These are phyloP conservation scores for Rhizoclosmatium hyalinum DNA, from an alignment of 371 early-diverging fungal species.

Conservation along the genomic window DNA sequence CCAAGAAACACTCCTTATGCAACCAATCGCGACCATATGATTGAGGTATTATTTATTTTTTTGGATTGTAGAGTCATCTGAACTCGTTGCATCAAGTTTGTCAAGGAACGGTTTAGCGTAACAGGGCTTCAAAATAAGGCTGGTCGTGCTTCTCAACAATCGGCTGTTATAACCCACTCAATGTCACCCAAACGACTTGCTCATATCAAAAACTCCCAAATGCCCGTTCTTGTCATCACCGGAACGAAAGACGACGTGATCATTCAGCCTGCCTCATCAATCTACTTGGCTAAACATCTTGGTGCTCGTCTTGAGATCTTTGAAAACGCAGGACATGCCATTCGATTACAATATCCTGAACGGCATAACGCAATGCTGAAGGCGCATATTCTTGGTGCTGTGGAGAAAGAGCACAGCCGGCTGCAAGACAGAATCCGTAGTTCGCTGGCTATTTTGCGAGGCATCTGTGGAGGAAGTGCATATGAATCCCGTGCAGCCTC, in stretches of 20 bases:
- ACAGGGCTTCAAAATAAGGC: constrained; percentile 40
- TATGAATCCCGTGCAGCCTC: constrained; percentile 10
- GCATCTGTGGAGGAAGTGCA: constrained; percentile 2
- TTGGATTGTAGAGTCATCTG: not conserved
- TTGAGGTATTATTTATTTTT: constrained; percentile 19
- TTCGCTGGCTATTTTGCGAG: constrained; percentile 9
- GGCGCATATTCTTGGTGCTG: constrained; percentile 30
- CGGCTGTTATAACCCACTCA: constrained; percentile 44
- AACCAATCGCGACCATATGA: constrained; percentile 41
- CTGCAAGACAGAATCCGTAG: constrained; percentile 2
- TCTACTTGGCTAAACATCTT: constrained; percentile 39
- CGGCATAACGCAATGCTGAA: constrained; percentile 38
- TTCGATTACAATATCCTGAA: constrained; percentile 41
- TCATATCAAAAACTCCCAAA: constrained; percentile 32
- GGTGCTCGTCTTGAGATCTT: constrained; percentile 38
- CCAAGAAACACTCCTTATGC: constrained; percentile 15
- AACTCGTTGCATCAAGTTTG: constrained; percentile 4
- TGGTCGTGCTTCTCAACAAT: constrained; percentile 40
- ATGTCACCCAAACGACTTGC: constrained; percentile 36
- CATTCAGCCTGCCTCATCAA: constrained; percentile 35
- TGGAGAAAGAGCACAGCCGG: constrained; percentile 5
- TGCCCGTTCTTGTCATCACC: constrained; percentile 46
- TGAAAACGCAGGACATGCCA: constrained; percentile 43
- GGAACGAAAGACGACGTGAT: constrained; percentile 49
- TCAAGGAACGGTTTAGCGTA: constrained; percentile 30